These are phyloP conservation scores for Trypanosoma platydactyli DNA, from an alignment of 208 protist genomes.

Conservation along the genomic window DNA sequence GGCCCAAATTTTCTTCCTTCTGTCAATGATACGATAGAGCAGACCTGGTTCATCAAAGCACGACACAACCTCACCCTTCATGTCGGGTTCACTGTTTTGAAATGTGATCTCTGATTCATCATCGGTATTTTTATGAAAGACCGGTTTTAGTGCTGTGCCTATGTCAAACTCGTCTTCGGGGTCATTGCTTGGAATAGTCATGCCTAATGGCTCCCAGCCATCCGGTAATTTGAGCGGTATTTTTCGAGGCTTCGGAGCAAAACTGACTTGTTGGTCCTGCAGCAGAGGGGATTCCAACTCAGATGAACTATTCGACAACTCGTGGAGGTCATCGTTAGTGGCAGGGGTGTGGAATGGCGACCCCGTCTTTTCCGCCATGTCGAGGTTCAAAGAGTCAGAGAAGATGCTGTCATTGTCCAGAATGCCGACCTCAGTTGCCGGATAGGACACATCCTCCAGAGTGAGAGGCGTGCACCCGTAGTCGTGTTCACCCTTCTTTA, in stretches of 20 bases:
- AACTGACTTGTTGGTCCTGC: slow-evolving; percentile 22
- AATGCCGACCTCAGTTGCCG: slow-evolving; percentile 53
- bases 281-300: neutral
- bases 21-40: slow-evolving; percentile 82
- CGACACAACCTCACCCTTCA: slow-evolving; percentile 65
- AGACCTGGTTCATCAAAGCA: slow-evolving; percentile 84
- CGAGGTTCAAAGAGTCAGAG: slow-evolving; percentile 60
- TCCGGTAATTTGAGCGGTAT: slow-evolving; percentile 33
- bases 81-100: slow-evolving; percentile 64
- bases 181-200: slow-evolving; percentile 51
- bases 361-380: slow-evolving; percentile 55
- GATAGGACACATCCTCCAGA: slow-evolving; percentile 37
- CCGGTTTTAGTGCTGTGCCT: slow-evolving; percentile 41
- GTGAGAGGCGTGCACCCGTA: slow-evolving; percentile 4
- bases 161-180: slow-evolving; percentile 83
- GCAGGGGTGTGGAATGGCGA: slow-evolving; percentile 7
- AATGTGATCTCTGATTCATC: slow-evolving; percentile 40
- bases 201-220: slow-evolving; percentile 45
- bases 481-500: neutral
- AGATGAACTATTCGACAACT: slow-evolving; percentile 4
- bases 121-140: slow-evolving; percentile 36
- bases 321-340: neutral
- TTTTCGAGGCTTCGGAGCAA: slow-evolving; percentile 58
- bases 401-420: slow-evolving; percentile 75
- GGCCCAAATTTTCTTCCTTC: slow-evolving; percentile 71